Percentiles rank a stretch among this genome's conserved stretches.
These are phyloP conservation scores for Biscutella auriculata DNA, from an alignment of 441 rosid genomes.

Conservation along the genomic window DNA sequence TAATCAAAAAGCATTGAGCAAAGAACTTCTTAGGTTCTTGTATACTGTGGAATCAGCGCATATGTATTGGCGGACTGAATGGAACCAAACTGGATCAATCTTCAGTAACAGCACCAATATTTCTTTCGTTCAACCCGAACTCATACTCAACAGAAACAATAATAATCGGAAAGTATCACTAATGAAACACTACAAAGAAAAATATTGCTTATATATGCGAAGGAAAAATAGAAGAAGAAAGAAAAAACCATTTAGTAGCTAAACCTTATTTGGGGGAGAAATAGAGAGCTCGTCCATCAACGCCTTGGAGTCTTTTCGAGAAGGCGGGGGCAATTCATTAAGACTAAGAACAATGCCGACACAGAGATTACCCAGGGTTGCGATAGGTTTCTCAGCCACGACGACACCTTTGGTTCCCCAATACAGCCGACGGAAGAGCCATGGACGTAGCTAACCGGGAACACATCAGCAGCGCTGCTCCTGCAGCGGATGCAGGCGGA, in stretches of 20 bases:
- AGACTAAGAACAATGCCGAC: constrained; percentile 85
- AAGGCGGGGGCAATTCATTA: constrained; percentile 62
- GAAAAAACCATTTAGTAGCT: background rate
- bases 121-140: background rate
- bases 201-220: too few relatives aligned
- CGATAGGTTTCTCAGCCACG: constrained; percentile 33
- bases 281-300: constrained; percentile 58
- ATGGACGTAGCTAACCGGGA: constrained; percentile 19
- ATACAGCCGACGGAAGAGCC: constrained; percentile 14
- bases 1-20: background rate
- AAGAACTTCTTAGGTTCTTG: too few relatives aligned
- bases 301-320: constrained; percentile 41
- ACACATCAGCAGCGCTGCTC: constrained; percentile 24
- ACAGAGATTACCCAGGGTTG: constrained; percentile 87
- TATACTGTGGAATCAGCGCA: too few relatives aligned
- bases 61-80: too few relatives aligned
- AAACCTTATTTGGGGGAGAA: constrained; percentile 83
- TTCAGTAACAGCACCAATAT: too few relatives aligned
- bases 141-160: too few relatives aligned
- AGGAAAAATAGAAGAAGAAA: too few relatives aligned
- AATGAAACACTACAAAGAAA: background rate
- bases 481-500: constrained; percentile 22
- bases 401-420: constrained; percentile 12
- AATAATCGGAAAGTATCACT: background rate
- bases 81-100: too few relatives aligned